These are phyloP conservation scores for Bipolaris cookei DNA, from an alignment of 2,329 filamentous ascomycete species.

Conservation along the genomic window DNA sequence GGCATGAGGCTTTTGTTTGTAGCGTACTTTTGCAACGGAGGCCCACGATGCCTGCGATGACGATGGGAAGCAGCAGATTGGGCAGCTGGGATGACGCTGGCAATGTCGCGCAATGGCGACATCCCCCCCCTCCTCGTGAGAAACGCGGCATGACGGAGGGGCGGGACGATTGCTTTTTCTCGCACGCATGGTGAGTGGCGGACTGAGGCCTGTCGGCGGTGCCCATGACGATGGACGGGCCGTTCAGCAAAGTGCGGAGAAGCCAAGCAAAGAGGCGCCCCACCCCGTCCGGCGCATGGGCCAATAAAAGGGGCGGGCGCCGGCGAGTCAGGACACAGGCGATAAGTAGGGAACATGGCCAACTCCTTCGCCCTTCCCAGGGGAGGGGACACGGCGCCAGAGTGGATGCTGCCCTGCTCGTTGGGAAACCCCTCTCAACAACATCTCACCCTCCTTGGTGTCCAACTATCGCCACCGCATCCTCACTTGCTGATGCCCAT, in stretches of 20 bases:
- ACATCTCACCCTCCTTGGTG: slow-evolving; percentile 13
- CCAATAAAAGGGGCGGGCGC: slow-evolving; percentile 12
- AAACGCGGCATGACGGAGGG: slow-evolving; percentile 28
- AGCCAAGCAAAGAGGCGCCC: slow-evolving; percentile 16
- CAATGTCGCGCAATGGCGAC: slow-evolving; percentile 30
- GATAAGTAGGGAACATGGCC: slow-evolving; percentile 19
- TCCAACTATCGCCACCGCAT: slow-evolving; percentile 21
- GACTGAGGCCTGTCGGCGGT: slow-evolving; percentile 11
- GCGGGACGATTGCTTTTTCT: slow-evolving; percentile 27
- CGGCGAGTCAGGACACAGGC: slow-evolving; percentile 2
- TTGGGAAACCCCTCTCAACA: slow-evolving; percentile 27
- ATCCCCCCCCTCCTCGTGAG: slow-evolving; percentile 9
- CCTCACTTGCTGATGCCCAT: slow-evolving; percentile 1
- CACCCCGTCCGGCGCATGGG: not conserved
- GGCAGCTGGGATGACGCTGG: slow-evolving; percentile 6
- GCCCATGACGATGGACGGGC: slow-evolving; percentile 27
- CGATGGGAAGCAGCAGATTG: not conserved
- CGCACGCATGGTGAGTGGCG: slow-evolving; percentile 11
- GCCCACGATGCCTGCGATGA: not conserved
- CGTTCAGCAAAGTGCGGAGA: slow-evolving; percentile 31
- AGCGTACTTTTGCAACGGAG: not conserved
- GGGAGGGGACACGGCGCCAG: slow-evolving; percentile 22
- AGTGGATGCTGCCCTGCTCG: slow-evolving; percentile 27
- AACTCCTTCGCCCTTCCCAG: slow-evolving; percentile 11
- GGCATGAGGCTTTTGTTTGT: not conserved